A percentile compares a stretch with the other conserved stretches of the same genome.
These are phyloP conservation scores for Pseudocercospora pini-densiflorae DNA, from an alignment of 2,329 filamentous ascomycete species.

Conservation along the genomic window DNA sequence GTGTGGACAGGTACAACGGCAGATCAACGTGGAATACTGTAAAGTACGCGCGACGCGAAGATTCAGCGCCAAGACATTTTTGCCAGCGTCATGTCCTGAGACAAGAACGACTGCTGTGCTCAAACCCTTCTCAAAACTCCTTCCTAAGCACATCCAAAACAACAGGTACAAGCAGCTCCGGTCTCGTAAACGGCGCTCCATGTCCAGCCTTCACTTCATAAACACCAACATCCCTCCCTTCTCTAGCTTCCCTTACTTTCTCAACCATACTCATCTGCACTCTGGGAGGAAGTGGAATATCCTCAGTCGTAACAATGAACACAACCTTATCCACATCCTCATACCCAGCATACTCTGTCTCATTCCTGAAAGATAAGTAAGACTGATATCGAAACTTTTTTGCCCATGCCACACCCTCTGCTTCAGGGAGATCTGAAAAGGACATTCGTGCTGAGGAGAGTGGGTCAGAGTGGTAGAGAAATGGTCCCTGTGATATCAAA, in stretches of 20 bases:
- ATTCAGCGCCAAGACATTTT: not conserved
- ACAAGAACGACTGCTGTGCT: too few species aligned
- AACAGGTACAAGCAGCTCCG: not conserved
- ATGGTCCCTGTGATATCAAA: not conserved
- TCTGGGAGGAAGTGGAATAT: not conserved
- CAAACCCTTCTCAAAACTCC: not conserved
- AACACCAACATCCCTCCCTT: not conserved
- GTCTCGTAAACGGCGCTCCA: not conserved
- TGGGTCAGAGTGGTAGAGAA: not conserved
- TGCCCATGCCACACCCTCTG: not conserved
- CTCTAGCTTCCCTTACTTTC: not conserved
- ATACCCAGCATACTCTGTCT: not conserved
- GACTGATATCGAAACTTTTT: not conserved
- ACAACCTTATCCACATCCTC: slow-evolving; percentile 1
- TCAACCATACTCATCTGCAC: not conserved
- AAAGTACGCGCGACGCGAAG: not conserved
- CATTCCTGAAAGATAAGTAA: not conserved
- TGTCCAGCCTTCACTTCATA: not conserved
- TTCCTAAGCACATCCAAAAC: not conserved
- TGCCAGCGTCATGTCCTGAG: too few species aligned
- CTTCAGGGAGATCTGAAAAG: not conserved
- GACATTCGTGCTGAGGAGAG: not conserved
- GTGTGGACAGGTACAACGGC: not conserved
- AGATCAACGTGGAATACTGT: too few species aligned
- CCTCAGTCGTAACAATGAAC: not conserved